These are phyloP conservation scores for Gaertneriomyces sp. DNA, from an alignment of 192 early-diverging fungal species.

Conservation along the genomic window DNA sequence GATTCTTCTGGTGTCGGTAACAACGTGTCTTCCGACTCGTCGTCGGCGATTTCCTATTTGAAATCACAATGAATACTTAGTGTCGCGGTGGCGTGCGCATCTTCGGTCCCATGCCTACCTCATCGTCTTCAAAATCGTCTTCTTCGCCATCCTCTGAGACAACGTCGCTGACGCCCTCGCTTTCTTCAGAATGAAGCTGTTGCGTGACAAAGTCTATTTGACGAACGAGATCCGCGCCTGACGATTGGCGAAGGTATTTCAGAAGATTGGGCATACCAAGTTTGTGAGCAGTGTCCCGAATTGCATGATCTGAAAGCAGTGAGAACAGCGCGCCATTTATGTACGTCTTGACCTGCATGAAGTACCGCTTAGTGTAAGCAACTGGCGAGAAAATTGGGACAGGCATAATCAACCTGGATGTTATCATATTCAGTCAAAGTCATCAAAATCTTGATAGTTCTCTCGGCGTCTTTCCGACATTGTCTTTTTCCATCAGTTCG, in stretches of 20 bases:
- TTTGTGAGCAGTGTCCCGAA: conserved; percentile 34
- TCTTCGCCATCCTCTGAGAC: conserved; percentile 46
- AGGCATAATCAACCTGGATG: conserved; percentile 30
- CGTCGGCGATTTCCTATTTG: no score
- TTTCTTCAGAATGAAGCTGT: conserved; percentile 30
- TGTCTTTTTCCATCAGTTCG: conserved; percentile 40
- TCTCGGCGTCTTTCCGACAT: conserved; percentile 26
- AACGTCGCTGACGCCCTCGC: conserved; percentile 27
- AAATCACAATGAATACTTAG: no score
- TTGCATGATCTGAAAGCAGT: conserved; percentile 36
- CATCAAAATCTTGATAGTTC: conserved; percentile 30
- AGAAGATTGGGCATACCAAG: conserved; percentile 43
- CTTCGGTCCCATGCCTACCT: conserved; percentile 2
- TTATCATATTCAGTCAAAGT: conserved; percentile 43
- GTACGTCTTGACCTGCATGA: conserved; percentile 46
- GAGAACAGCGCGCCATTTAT: conserved; percentile 51
- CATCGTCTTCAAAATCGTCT: conserved; percentile 45
- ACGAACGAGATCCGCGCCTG: conserved; percentile 35
- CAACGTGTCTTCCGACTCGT: no score
- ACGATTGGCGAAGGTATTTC: conserved; percentile 24
- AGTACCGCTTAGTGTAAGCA: background rate
- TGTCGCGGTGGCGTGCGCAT: no score
- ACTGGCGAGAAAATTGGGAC: background rate
- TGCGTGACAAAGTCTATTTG: conserved; percentile 51
- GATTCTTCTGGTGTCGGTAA: no score